phyloP scores from a whole-genome alignment of 345 rosid genomes.

The Turritis glabra region DNA sequence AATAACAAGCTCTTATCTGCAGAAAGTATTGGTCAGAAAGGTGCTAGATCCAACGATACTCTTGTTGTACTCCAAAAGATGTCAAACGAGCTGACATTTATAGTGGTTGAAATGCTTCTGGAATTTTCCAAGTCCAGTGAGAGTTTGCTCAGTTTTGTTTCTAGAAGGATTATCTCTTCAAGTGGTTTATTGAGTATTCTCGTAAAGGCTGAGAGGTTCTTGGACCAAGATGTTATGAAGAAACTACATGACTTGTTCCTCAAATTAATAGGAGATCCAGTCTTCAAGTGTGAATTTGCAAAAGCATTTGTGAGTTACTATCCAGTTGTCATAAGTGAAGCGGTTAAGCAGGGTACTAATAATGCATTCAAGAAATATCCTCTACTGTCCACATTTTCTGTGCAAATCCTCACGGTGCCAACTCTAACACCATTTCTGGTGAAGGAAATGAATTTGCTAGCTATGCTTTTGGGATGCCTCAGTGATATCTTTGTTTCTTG shows the following conservation, averaged over 20 bases:
- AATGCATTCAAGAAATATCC: constrained; percentile 51
- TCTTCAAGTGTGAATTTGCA: constrained; percentile 85
- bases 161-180: constrained; percentile 58
- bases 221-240: constrained; percentile 46
- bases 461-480: constrained; percentile 73
- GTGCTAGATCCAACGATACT: constrained; percentile 37
- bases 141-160: constrained; percentile 88
- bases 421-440: constrained; percentile 90
- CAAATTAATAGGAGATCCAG: constrained; percentile 85
- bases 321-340: constrained; percentile 65
- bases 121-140: constrained; percentile 77
- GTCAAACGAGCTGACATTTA: constrained; percentile 69
- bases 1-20: constrained; percentile 54
- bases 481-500: constrained; percentile 61
- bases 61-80: constrained; percentile 39
- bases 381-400: constrained; percentile 73
- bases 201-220: constrained; percentile 74
- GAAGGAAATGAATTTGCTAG: constrained; percentile 71
- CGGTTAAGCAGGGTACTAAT: constrained; percentile 52
- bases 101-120: constrained; percentile 75
- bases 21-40: constrained; percentile 45
- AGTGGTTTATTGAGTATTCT: constrained; percentile 68
- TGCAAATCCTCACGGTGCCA: constrained; percentile 93
- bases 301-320: constrained; percentile 78
- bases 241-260: constrained; percentile 80